Evolutionary conservation across 2,329 filamentous ascomycete genomes (phyloP), one percentile per base, ranked within the genome.

Genomic region (Colletotrichum noveboracense): DNA sequence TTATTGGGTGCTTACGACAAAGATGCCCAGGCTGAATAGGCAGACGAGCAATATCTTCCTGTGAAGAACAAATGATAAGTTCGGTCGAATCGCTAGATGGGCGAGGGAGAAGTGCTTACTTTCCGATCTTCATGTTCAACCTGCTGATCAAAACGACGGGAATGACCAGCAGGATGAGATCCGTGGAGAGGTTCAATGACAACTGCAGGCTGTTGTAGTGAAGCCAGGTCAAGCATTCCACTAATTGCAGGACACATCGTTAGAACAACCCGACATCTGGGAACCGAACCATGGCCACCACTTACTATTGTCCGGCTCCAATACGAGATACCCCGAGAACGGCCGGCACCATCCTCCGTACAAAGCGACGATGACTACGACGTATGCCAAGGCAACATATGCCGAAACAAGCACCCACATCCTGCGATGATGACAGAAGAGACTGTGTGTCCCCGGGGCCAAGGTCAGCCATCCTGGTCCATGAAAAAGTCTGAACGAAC

Each of bases 331-430:
- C 14, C 64, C 71, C 9, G 71, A 71, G 43, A 76, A 76, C 1
- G 71, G 75, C 28, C 71, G 66, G 28, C 75, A 76, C 75, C 71
- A 75, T 7, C 75, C 75, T 21, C 71, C 71, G 12, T 76, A 76
- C 5, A 76, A 43, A 3, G 71, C 66, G 12, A 75, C 62, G 13
- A 76, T 71, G 61, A 76, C 71, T 4, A 55, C 43, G 9, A 75
- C 12, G 24, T 75, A 76, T n/a, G 75, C 34, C 7, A 71, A 36
- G 7, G 30, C 71, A 18, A 61, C 67, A 48, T 67, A 75, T 5
- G 34, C 28, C 7, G 74, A 62, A 5, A 74, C 58, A 7, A 21
- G 4, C 16, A 69, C 30, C 74, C 65, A 74, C n/a, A 66, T 28
- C 28, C n/a, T 74, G 21, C n/a, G 32, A n/a, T 60, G 66, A 28